Percentiles rank a stretch among this genome's conserved stretches.
These are phyloP conservation scores for Tricholoma flavovirens DNA, from an alignment of 768 basidiomycete genomes.

Conservation along the genomic window DNA sequence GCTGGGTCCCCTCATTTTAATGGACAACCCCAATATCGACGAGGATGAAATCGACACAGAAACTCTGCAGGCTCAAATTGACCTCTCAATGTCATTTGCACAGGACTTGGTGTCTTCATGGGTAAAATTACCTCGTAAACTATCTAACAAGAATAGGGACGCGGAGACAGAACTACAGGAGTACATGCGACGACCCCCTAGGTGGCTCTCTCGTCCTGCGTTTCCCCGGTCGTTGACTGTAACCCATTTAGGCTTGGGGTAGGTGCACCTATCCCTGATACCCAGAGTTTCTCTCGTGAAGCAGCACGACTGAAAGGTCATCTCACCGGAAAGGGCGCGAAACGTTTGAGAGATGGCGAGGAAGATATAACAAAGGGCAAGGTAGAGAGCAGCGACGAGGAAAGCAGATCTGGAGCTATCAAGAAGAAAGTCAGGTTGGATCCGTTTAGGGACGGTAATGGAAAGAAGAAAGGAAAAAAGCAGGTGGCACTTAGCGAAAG, in stretches of 20 bases:
- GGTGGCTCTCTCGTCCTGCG: conserved; percentile 36
- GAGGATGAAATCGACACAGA: conserved; percentile 62
- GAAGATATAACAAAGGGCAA: conserved; percentile 19
- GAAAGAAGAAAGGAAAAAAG: conserved; percentile 40
- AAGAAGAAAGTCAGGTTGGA: conserved; percentile 57
- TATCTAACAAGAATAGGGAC: conserved; percentile 31
- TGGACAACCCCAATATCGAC: conserved; percentile 24
- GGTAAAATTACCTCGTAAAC: conserved; percentile 52
- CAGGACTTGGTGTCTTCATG: conserved; percentile 72
- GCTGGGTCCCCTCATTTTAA: conserved; percentile 2
- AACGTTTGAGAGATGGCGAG: conserved; percentile 40
- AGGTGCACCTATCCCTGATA: conserved; percentile 56
- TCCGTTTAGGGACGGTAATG: conserved; percentile 45
- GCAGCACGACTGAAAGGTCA: conserved; percentile 57
- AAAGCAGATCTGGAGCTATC: conserved; percentile 51
- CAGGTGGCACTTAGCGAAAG: conserved; percentile 9
- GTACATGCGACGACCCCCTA: conserved; percentile 61
- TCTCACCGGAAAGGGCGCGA: conserved; percentile 45
- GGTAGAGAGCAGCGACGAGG: conserved; percentile 40
- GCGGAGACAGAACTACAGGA: conserved; percentile 57
- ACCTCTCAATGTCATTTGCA: conserved; percentile 72
- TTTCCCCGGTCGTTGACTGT: conserved; percentile 6
- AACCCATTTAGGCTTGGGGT: conserved; percentile 59
- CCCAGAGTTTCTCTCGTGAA: conserved; percentile 42
- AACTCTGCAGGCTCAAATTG: conserved; percentile 75